Conservation (phyloP, 1,284 basidiomycete species). For the Termitomyces sp. region DNA sequence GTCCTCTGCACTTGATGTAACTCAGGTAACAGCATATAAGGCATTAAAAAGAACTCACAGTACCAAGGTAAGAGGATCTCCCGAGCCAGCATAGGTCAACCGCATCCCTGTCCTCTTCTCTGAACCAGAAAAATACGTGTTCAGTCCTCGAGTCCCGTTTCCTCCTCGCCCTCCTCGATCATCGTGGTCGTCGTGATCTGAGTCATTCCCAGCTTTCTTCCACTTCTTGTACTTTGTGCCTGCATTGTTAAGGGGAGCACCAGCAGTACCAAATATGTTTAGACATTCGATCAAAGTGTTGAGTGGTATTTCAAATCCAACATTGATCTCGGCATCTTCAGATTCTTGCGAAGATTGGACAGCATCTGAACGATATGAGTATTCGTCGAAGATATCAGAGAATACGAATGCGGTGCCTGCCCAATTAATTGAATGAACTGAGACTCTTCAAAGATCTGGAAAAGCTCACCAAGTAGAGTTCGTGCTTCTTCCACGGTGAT, state of each 20-base stretch:
- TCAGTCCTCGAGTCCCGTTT: constrained; percentile 31
- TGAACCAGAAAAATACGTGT: constrained; percentile 48
- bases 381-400: constrained; percentile 75
- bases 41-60: constrained; percentile 52
- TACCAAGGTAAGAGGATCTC: constrained; percentile 74
- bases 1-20: constrained; percentile 70
- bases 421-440: background rate
- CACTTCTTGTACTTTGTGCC: constrained; percentile 40
- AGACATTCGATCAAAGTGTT: constrained; percentile 83
- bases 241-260: constrained; percentile 27
- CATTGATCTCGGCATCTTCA: constrained; percentile 32
- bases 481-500: constrained; percentile 85
- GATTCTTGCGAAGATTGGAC: constrained; percentile 20
- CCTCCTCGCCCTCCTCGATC: constrained; percentile 29
- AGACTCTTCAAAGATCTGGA: background rate
- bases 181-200: constrained; percentile 37
- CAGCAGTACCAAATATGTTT: constrained; percentile 87
- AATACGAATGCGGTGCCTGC: constrained; percentile 85
- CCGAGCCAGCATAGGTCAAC: constrained; percentile 76
- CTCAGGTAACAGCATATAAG: constrained; percentile 9
- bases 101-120: constrained; percentile 79
- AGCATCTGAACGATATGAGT: constrained; percentile 48
- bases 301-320: constrained; percentile 78
- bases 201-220: constrained; percentile 46
- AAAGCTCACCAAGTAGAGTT: constrained; percentile 62